A percentile compares a stretch with the other conserved stretches of the same genome.
These are phyloP conservation scores for Cokeromyces recurvatus DNA, from an alignment of 371 early-diverging fungal species.

Conservation along the genomic window DNA sequence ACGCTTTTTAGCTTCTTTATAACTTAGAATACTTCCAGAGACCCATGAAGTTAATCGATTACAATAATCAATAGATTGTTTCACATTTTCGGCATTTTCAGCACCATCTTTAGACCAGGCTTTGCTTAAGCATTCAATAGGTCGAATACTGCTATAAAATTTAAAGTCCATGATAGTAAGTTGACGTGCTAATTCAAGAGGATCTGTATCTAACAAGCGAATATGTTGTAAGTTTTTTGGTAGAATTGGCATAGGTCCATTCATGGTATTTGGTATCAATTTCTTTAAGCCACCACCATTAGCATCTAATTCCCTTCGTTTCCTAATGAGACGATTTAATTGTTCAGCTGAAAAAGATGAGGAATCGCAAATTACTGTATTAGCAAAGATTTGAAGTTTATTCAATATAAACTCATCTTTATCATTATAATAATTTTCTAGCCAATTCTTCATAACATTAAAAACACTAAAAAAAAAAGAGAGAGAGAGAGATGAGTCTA, in stretches of 20 bases:
- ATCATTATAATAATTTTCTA: constrained; percentile 82
- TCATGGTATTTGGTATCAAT: constrained; percentile 48
- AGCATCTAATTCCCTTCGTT: constrained; percentile 57
- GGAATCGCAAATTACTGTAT: constrained; percentile 67
- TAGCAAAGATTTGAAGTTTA: constrained; percentile 73
- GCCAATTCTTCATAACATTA: constrained; percentile 88
- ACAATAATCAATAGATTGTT: constrained; percentile 69
- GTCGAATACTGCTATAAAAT: constrained; percentile 74
- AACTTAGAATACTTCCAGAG: constrained; percentile 66
- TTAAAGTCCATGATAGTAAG: constrained; percentile 84
- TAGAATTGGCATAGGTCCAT: constrained; percentile 54
- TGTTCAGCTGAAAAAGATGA: constrained; percentile 70
- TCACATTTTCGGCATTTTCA: constrained; percentile 63
- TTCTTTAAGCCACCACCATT: constrained; percentile 49
- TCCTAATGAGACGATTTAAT: constrained; percentile 65
- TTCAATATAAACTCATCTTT: constrained; percentile 65
- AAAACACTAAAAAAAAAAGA: constrained; percentile 51
- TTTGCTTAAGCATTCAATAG: constrained; percentile 84
- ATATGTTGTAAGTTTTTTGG: constrained; percentile 62
- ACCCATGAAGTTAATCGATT: constrained; percentile 78
- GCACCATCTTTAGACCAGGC: constrained; percentile 80
- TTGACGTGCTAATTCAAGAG: constrained; percentile 92
- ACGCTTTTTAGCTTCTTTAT: constrained; percentile 77
- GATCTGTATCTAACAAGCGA: constrained; percentile 80
- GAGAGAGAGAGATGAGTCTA: neutral